Evolutionary conservation across 345 rosid species (phyloP).

Genomic region (Theobroma cacao): DNA sequence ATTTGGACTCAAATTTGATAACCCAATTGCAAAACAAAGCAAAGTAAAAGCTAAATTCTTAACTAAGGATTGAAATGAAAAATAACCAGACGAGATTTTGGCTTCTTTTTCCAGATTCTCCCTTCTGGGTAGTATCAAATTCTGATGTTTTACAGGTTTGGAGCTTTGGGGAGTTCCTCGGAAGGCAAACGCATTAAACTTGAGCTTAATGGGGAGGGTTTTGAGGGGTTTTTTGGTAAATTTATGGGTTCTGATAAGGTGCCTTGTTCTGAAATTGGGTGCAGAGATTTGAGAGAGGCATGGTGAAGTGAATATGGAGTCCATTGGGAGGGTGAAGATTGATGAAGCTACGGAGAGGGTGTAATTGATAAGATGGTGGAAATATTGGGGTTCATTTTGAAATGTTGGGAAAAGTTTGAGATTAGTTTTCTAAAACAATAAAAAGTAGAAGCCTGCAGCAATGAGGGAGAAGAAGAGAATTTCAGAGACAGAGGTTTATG

Average conservation of each 20-base stretch:
- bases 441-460: background rate
- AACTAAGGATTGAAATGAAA: slow-evolving; percentile 28
- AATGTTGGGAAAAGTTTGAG: slow-evolving; percentile 1
- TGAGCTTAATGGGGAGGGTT: slow-evolving; percentile 23
- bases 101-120: slow-evolving; percentile 22
- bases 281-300: slow-evolving; percentile 33
- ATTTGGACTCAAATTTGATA: slow-evolving; percentile 36
- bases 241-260: slow-evolving; percentile 23
- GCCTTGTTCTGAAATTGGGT: slow-evolving; percentile 27
- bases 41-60: slow-evolving; percentile 50
- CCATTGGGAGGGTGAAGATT: slow-evolving; percentile 34
- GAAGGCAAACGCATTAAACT: slow-evolving; percentile 23
- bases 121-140: slow-evolving; percentile 16
- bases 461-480: background rate
- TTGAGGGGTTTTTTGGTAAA: slow-evolving; percentile 9
- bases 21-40: slow-evolving; percentile 64
- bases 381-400: slow-evolving; percentile 11
- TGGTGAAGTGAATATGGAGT: slow-evolving; percentile 39
- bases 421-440: background rate
- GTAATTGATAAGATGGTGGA: background rate
- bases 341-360: background rate
- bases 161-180: slow-evolving; percentile 20
- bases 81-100: slow-evolving; percentile 19
- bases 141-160: slow-evolving; percentile 6
- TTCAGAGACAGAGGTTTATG: slow-evolving; percentile 3